A percentile compares a stretch with the other conserved stretches of the same genome.
Evolutionary conservation across 768 basidiomycete genomes (phyloP).

Genomic region (Hygrocybe punicea): DNA sequence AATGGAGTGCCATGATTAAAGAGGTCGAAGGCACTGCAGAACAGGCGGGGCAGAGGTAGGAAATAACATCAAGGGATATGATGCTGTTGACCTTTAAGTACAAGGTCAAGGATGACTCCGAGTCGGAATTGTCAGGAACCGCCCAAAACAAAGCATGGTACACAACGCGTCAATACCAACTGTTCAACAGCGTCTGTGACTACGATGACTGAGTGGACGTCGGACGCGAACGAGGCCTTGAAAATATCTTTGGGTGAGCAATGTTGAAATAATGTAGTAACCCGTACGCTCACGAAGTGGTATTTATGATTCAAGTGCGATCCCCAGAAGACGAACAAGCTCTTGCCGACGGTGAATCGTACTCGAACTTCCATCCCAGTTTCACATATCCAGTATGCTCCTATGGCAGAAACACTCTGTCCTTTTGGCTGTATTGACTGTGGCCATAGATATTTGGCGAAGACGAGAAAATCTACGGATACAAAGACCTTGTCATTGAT

Average conservation of each 20-base stretch:
- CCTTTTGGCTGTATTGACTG: not conserved
- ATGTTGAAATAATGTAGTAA: not conserved
- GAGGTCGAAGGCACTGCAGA: not conserved
- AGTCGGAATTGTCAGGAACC: not conserved
- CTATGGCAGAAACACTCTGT: not conserved
- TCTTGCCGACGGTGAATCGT: slow-evolving; percentile 55
- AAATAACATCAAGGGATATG: not conserved
- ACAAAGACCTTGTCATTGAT: slow-evolving; percentile 77
- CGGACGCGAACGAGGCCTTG: slow-evolving; percentile 75
- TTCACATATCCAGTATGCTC: slow-evolving; percentile 89
- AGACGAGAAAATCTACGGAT: slow-evolving; percentile 95
- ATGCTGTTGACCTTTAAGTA: too few relatives aligned
- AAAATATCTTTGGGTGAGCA: slow-evolving; percentile 65
- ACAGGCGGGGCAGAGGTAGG: not conserved
- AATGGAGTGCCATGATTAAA: slow-evolving; percentile 1
- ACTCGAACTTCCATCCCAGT: slow-evolving; percentile 70
- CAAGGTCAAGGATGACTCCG: too few relatives aligned
- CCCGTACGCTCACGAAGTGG: not conserved
- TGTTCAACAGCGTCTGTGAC: not conserved
- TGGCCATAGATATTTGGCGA: slow-evolving; percentile 81
- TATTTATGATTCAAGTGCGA: slow-evolving; percentile 50
- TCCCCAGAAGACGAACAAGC: slow-evolving; percentile 60
- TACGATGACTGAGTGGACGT: slow-evolving; percentile 68
- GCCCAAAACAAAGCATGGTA: not conserved
- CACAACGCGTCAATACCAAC: slow-evolving; percentile 7